Base-by-base conservation (phyloP, 192 early-diverging fungal species). In the Rhizophagus clarus region DNA sequence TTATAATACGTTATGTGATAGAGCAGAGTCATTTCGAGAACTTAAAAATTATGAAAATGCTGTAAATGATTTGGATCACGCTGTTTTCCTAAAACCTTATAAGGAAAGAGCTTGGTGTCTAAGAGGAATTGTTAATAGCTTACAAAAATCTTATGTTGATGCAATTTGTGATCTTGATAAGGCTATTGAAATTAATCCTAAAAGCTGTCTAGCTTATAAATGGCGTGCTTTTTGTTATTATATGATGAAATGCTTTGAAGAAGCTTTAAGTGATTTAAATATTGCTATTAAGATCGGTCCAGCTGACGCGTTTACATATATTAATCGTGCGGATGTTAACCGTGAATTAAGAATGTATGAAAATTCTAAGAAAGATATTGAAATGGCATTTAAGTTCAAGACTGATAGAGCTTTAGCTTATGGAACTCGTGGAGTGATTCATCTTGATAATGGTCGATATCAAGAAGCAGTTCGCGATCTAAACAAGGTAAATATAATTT, bases 1-100 rank as follows among this genome's bases (percentile, higher is more conserved):
- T 29, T 74, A 74, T 34, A 61, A 28, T 74, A 56, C 73, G 11
- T 11, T 47, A 29, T 74, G 73, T 61, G 73, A 74, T 60, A 9
- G 73, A 14, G 73, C 73, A 60, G 26, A 24, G 11, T 34, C 73
- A 47, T 74, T 17, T 40, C 24, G 28, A 20, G 45, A 60, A 61
- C 73, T 74, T 56, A 45, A 45, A 24, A 15, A 60, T 61, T 74
- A 74, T 26, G 47, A 49, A 22, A 12, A 26, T 17, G 49, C 73
- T 11, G 2, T 61, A 61, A 11, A 61, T 47, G 73, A 74, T 9
- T 74, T 74, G 73, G 42, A 49, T 60, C 0, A 24, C 28, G 73
- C 73, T 4, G 22, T 74, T 26, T 8, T 29, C 14, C 29, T 28
- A 11, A 75, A 75, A 75, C 56, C 73, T 29, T n/a, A 75, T 61